Evolutionary conservation across 2,329 filamentous ascomycete genomes (phyloP).

Genomic region (Microdochium bolleyi): DNA sequence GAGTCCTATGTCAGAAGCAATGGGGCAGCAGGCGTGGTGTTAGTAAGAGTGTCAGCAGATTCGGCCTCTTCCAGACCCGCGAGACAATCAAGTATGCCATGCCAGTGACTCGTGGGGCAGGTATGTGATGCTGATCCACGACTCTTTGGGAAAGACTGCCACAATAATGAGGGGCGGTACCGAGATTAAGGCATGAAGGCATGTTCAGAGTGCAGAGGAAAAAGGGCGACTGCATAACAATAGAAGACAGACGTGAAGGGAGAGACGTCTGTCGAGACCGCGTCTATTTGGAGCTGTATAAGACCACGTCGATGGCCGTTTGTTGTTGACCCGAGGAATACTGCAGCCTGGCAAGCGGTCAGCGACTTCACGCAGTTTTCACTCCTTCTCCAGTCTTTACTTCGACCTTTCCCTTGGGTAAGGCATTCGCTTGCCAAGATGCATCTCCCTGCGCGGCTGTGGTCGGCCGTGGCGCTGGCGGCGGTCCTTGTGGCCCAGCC

Average conservation of each 20-base stretch:
- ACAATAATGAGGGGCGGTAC: not conserved
- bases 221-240: not conserved
- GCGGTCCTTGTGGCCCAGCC: not conserved
- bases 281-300: too few relatives aligned
- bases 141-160: not conserved
- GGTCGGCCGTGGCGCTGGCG: not conserved
- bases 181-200: not conserved
- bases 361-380: not conserved
- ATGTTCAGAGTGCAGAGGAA: not conserved
- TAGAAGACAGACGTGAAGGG: not conserved
- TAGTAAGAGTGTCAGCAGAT: not conserved
- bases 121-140: not conserved
- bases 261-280: too few relatives aligned
- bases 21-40: not conserved
- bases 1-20: not conserved
- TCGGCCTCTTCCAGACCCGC: too few relatives aligned
- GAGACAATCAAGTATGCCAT: not conserved
- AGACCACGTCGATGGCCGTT: not conserved
- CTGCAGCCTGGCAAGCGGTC: not conserved
- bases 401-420: not conserved
- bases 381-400: not conserved
- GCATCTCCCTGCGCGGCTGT: not conserved
- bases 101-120: not conserved
- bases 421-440: not conserved
- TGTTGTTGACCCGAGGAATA: not conserved